A percentile compares a stretch with the other conserved stretches of the same genome.
Evolutionary conservation across 106 monocot species (phyloP).

Genomic region (Triglochin maritima): DNA sequence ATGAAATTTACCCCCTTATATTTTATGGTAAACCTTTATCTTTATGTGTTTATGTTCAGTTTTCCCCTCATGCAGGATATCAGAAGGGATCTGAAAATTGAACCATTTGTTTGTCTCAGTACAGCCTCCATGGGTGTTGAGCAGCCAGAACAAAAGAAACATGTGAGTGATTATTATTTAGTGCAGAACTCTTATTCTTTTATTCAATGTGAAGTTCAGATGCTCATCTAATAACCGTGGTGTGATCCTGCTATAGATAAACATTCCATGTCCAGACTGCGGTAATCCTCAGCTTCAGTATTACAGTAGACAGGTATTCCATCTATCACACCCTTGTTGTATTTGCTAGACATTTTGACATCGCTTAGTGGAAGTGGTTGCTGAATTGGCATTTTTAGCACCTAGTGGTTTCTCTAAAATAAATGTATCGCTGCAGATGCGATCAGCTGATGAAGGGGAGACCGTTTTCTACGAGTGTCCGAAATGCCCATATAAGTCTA

Average conservation of each 20-base stretch:
- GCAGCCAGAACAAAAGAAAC: slow-evolving; percentile 23
- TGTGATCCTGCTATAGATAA: slow-evolving; percentile 20
- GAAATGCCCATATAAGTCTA: slow-evolving; percentile 45
- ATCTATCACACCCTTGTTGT: too few relatives aligned
- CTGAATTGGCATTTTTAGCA: too few relatives aligned
- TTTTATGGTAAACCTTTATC: too few relatives aligned
- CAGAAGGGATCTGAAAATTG: slow-evolving; percentile 57
- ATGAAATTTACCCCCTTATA: too few relatives aligned
- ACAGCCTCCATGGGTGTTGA: slow-evolving; percentile 24
- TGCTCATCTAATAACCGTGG: not conserved
- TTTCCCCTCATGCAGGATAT: slow-evolving; percentile 41
- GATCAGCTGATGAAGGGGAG: slow-evolving; percentile 84
- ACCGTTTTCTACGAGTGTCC: slow-evolving; percentile 70
- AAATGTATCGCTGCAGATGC: slow-evolving; percentile 29
- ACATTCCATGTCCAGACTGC: slow-evolving; percentile 51
- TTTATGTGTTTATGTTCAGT: not conserved
- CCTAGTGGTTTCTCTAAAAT: too few relatives aligned
- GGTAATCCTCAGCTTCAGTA: slow-evolving; percentile 54
- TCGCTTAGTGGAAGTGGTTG: too few relatives aligned
- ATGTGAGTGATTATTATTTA: slow-evolving; percentile 30
- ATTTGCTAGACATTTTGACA: too few relatives aligned
- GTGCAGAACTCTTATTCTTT: not conserved
- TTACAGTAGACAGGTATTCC: slow-evolving; percentile 56
- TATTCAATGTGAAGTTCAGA: not conserved
- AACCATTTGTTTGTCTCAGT: slow-evolving; percentile 52